Evolutionary conservation across 2,329 filamentous ascomycete species (phyloP).

Genomic region (Fusarium annulatum): DNA sequence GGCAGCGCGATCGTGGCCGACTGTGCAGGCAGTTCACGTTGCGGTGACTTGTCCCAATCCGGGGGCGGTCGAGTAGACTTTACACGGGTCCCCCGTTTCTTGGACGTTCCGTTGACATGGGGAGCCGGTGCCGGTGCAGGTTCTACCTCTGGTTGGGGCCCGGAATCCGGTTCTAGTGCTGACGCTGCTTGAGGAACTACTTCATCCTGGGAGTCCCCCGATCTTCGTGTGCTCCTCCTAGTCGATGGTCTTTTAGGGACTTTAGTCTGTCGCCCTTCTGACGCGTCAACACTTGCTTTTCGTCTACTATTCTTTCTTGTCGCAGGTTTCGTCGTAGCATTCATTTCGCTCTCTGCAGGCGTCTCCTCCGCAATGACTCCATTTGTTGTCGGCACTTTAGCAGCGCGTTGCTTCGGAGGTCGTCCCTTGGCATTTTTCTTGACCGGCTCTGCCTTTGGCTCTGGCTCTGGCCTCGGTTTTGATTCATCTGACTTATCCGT

Average conservation of each 20-base stretch:
- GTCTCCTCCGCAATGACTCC: slow-evolving; percentile 39
- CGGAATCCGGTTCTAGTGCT: background rate
- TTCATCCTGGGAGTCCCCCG: slow-evolving; percentile 51
- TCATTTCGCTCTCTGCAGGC: slow-evolving; percentile 23
- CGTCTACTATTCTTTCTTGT: slow-evolving; percentile 51
- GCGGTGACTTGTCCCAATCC: slow-evolving; percentile 42
- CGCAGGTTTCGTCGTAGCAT: slow-evolving; percentile 30
- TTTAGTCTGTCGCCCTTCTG: slow-evolving; percentile 51
- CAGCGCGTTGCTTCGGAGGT: slow-evolving; percentile 49
- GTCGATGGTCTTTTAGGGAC: slow-evolving; percentile 54
- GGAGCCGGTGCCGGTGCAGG: slow-evolving; percentile 2
- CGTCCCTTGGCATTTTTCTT: slow-evolving; percentile 55
- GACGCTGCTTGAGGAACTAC: slow-evolving; percentile 22
- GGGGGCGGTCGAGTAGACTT: slow-evolving; percentile 34
- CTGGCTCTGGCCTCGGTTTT: slow-evolving; percentile 37
- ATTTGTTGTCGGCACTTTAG: slow-evolving; percentile 48
- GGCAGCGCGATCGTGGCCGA: slow-evolving; percentile 81
- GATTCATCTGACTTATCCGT: slow-evolving; percentile 59
- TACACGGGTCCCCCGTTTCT: slow-evolving; percentile 34
- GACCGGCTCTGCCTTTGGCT: slow-evolving; percentile 52
- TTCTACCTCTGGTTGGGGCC: background rate
- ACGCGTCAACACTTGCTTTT: slow-evolving; percentile 55
- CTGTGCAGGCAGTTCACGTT: slow-evolving; percentile 49
- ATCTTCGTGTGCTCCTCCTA: slow-evolving; percentile 58
- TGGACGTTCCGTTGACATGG: slow-evolving; percentile 46